Conservation (phyloP, 73 alveolate genomes). For the Strombidium stylifer region DNA sequence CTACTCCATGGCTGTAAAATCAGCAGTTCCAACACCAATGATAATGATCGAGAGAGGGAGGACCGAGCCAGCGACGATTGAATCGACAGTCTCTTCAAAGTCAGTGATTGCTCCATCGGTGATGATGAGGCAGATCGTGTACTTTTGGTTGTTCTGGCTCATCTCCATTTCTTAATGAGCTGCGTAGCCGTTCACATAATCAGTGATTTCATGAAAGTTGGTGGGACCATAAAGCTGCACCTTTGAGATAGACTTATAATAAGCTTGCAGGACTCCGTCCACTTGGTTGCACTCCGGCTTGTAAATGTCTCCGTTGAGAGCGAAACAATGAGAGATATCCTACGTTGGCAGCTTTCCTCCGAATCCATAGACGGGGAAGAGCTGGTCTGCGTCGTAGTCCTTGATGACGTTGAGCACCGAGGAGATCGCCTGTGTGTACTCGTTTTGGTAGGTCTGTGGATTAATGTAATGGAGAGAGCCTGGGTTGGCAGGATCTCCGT, state of each 20-base stretch:
- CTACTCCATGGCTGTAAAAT: slow-evolving; percentile 82
- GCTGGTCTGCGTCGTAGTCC: slow-evolving; percentile 87
- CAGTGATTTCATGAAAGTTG: slow-evolving; percentile 46
- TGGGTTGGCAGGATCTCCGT: slow-evolving; percentile 68
- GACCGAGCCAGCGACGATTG: slow-evolving; percentile 81
- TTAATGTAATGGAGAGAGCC: slow-evolving; percentile 66
- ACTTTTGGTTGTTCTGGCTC: slow-evolving; percentile 14
- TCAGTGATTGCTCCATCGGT: slow-evolving; percentile 96
- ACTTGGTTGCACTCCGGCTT: slow-evolving; percentile 87
- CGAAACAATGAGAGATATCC: slow-evolving; percentile 86
- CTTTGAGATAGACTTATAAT: slow-evolving; percentile 62
- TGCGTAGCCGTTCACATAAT: no score
- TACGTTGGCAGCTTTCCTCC: slow-evolving; percentile 89
- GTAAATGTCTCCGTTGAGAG: slow-evolving; percentile 82
- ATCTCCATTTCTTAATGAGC: no score
- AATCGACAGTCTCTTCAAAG: slow-evolving; percentile 82
- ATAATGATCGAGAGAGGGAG: slow-evolving; percentile 91
- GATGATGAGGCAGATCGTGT: slow-evolving; percentile 70
- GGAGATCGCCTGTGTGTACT: slow-evolving; percentile 74
- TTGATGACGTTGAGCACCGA: slow-evolving; percentile 78
- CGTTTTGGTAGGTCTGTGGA: slow-evolving; percentile 55
- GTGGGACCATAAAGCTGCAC: slow-evolving; percentile 95
- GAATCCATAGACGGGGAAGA: slow-evolving; percentile 93
- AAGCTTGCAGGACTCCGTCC: slow-evolving; percentile 78
- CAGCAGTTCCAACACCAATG: slow-evolving; percentile 96